Evolutionary conservation across 768 basidiomycete species (phyloP).

Genomic region (Mrakia gelida): DNA sequence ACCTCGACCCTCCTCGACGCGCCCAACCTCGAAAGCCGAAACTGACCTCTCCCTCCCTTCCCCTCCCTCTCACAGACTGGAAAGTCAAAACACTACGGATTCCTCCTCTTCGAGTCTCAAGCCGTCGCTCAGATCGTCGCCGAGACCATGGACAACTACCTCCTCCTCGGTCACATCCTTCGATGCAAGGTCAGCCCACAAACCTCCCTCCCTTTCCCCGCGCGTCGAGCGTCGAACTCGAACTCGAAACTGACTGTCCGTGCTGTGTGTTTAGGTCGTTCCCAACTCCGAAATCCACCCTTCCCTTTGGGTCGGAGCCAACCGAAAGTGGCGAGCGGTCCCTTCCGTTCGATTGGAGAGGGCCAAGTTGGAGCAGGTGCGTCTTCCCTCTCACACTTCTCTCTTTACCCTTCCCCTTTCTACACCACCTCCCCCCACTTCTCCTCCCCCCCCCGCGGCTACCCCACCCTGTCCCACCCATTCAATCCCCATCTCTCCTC

Average conservation of each 20-base stretch:
- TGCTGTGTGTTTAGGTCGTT: too few species aligned
- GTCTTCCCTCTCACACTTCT: slow-evolving; percentile 2
- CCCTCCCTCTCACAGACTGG: slow-evolving; percentile 63
- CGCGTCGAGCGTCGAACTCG: not conserved
- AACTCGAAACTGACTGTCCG: not conserved
- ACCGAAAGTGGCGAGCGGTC: slow-evolving; percentile 78
- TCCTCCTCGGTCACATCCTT: slow-evolving; percentile 89
- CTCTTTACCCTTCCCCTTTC: not conserved
- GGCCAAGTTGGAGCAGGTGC: slow-evolving; percentile 76
- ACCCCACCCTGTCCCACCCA: not conserved
- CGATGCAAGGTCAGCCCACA: slow-evolving; percentile 56
- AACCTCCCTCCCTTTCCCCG: not conserved
- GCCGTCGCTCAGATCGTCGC: slow-evolving; percentile 90
- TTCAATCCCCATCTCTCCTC: not conserved
- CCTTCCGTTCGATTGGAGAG: slow-evolving; percentile 69
- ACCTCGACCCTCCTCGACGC: too few species aligned
- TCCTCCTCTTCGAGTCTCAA: slow-evolving; percentile 86
- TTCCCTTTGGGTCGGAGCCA: slow-evolving; percentile 93
- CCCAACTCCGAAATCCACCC: slow-evolving; percentile 88
- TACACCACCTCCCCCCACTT: not conserved
- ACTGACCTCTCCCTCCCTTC: not conserved
- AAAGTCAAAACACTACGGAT: slow-evolving; percentile 92
- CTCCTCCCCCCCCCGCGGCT: not conserved
- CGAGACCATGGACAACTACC: slow-evolving; percentile 98
- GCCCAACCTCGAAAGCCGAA: too few species aligned